A percentile compares a stretch with the other conserved stretches of the same genome.
Conservation (phyloP, 2,329 filamentous ascomycete species). For the Alternaria viburni region DNA sequence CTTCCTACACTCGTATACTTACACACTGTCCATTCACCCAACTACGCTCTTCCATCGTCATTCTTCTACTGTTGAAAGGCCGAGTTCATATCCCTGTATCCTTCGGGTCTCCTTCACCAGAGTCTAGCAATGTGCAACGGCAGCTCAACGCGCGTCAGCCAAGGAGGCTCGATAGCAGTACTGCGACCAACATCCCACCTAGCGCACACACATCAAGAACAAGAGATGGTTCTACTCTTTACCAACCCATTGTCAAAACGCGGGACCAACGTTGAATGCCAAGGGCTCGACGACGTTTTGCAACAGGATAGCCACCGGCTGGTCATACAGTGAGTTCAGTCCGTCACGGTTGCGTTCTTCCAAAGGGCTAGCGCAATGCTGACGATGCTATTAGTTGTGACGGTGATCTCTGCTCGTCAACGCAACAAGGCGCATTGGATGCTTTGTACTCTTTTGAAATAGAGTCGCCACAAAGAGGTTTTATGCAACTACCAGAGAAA, state of each 20-base stretch:
- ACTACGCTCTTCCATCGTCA: background rate
- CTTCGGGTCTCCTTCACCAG: background rate
- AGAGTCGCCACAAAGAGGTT: background rate
- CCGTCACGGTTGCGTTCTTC: background rate
- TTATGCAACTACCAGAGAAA: slow-evolving; percentile 26
- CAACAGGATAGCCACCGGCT: slow-evolving; percentile 28
- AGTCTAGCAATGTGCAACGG: slow-evolving; percentile 39
- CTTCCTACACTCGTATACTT: background rate
- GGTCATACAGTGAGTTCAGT: slow-evolving; percentile 38
- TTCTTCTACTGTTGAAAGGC: background rate
- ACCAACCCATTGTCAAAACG: slow-evolving; percentile 29
- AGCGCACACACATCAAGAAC: slow-evolving; percentile 7
- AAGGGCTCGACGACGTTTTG: slow-evolving; percentile 22
- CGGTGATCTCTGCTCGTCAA: slow-evolving; percentile 34
- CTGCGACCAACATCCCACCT: slow-evolving; percentile 27
- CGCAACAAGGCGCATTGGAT: background rate
- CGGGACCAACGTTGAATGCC: slow-evolving; percentile 38
- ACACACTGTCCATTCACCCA: background rate
- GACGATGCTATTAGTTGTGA: slow-evolving; percentile 24
- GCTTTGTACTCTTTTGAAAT: slow-evolving; percentile 39
- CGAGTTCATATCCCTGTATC: background rate
- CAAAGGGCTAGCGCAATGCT: background rate
- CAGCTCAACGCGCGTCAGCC: slow-evolving; percentile 33
- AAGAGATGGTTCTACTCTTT: slow-evolving; percentile 38
- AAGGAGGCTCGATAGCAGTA: slow-evolving; percentile 47